Percentiles rank a stretch among this genome's conserved stretches.
phyloP scores from a whole-genome alignment of 805 yeast species.

The Schwanniomyces sp. region DNA sequence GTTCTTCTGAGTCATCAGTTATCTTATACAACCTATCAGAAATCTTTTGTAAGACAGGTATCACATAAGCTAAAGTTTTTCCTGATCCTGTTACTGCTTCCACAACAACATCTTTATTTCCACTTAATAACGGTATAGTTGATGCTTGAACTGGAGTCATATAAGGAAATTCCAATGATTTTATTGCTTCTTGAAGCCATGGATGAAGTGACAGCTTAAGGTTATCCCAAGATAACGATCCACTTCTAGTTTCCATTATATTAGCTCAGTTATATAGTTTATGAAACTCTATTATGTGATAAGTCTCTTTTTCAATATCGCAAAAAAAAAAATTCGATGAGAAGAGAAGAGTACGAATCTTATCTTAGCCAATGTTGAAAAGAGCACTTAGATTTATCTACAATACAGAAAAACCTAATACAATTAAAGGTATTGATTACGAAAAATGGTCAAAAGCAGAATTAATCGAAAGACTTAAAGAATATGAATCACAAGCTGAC shows the following conservation, averaged over 20 bases:
- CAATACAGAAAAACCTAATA: constrained; percentile 15
- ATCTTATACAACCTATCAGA: constrained; percentile 25
- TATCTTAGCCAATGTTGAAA: constrained; percentile 19
- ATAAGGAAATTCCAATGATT: constrained; percentile 67
- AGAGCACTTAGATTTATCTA: constrained; percentile 19
- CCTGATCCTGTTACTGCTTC: constrained; percentile 99
- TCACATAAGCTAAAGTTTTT: constrained; percentile 87
- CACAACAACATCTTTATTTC: constrained; percentile 91
- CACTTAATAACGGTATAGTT: constrained; percentile 78
- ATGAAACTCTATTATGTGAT: background rate
- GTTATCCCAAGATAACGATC: constrained; percentile 62
- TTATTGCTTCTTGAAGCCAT: constrained; percentile 72
- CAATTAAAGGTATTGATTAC: constrained; percentile 33
- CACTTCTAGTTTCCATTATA: constrained; percentile 23
- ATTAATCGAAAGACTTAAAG: constrained; percentile 54
- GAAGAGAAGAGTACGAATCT: constrained; percentile 4
- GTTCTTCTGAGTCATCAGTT: constrained; percentile 16
- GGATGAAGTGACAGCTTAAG: constrained; percentile 55
- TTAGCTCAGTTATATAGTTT: background rate
- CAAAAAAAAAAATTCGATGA: constrained; percentile 4
- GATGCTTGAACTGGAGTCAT: constrained; percentile 99
- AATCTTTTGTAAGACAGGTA: constrained; percentile 78
- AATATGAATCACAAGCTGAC: constrained; percentile 40
- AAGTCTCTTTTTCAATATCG: background rate
- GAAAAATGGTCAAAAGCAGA: constrained; percentile 65